Base-by-base conservation (phyloP, 495 filamentous ascomycete genomes). In the Lasiosphaeria ovina region DNA sequence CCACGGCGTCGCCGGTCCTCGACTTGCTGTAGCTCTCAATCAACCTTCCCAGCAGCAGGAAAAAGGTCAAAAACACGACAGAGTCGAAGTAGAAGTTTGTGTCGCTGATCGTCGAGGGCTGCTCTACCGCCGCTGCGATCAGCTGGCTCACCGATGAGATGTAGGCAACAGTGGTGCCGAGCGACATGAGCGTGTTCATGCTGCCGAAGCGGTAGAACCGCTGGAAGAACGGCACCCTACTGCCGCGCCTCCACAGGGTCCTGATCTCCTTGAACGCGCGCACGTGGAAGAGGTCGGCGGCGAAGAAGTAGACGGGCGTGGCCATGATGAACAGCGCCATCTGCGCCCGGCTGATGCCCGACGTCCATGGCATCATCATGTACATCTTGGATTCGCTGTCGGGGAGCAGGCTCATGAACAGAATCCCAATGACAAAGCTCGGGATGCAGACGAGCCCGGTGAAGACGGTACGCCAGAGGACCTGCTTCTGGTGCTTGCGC, bases 21-120 rank as follows among this genome's bases (percentile, higher is more conserved):
- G 91, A 86, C 76, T 97, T 97, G 80, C 89, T 96, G 76, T 93
- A 94, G 17, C 91, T 88, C 74, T 98, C 93, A 51, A 97, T 82
- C 52, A 87, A 85, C 14, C 92, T 85, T 1, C 84, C 84, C 55
- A 89, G 81, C 6, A 98, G 84, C 53, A 98, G 85, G 69, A 98
- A 98, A 55, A 97, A 81, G 0, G 94, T 97, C 47, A 98, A 74
- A 60, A 98, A 96, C 1, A 97, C 90, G 3, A 97, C 94, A 3
- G 92, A 90, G 71, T 98, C 94, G 66, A 97, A 98, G 67, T 97
- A 98, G 8, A 87, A 89, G 8, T 86, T 81, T 14, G 76, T 77
- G 54, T 87, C 79, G 16, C 76, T 72, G 11, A 79, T 62, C 47
- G 62, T 62, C 6, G 51, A 24, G 6, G 67, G 57, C 12, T 71